Percentiles rank a stretch among this genome's conserved stretches.
Conservation (phyloP, 2,329 filamentous ascomycete species). For the Alternaria burnsii region DNA sequence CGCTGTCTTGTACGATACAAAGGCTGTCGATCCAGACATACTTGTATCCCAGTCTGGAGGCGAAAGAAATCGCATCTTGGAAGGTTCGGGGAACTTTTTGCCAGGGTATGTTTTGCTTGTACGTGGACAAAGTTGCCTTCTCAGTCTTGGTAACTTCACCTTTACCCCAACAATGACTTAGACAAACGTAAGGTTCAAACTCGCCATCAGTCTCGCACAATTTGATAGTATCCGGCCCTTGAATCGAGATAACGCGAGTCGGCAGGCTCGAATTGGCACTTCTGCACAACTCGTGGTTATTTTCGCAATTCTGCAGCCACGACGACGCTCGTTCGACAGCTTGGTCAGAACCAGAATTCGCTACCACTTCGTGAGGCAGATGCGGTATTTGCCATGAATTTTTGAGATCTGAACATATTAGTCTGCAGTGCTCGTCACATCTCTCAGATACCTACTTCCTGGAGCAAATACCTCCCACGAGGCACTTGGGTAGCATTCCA, state of each 20-base stretch:
- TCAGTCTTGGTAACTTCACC: not conserved
- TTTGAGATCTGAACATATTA: not conserved
- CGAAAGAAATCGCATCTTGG: slow-evolving; percentile 20
- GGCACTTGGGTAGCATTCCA: slow-evolving; percentile 2
- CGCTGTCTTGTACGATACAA: slow-evolving; percentile 27
- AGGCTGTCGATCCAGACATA: slow-evolving; percentile 31
- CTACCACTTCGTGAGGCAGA: not conserved
- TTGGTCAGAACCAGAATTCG: slow-evolving; percentile 1
- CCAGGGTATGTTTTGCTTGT: slow-evolving; percentile 13
- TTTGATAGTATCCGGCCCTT: not conserved
- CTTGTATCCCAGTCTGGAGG: slow-evolving; percentile 15
- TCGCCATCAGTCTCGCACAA: slow-evolving; percentile 7
- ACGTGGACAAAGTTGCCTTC: not conserved
- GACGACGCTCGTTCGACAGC: not conserved
- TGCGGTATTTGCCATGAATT: slow-evolving; percentile 1
- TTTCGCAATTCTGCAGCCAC: slow-evolving; percentile 2
- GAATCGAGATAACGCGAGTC: slow-evolving; percentile 6
- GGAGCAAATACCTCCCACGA: not conserved
- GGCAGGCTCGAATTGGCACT: not conserved
- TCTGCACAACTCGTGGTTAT: not conserved
- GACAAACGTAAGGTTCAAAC: not conserved
- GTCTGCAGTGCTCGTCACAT: not conserved
- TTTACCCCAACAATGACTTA: slow-evolving; percentile 15
- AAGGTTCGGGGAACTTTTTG: slow-evolving; percentile 16
- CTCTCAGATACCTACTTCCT: not conserved